Base-by-base conservation (phyloP, 1,284 basidiomycete genomes). In the Trichosporon sp. region DNA sequence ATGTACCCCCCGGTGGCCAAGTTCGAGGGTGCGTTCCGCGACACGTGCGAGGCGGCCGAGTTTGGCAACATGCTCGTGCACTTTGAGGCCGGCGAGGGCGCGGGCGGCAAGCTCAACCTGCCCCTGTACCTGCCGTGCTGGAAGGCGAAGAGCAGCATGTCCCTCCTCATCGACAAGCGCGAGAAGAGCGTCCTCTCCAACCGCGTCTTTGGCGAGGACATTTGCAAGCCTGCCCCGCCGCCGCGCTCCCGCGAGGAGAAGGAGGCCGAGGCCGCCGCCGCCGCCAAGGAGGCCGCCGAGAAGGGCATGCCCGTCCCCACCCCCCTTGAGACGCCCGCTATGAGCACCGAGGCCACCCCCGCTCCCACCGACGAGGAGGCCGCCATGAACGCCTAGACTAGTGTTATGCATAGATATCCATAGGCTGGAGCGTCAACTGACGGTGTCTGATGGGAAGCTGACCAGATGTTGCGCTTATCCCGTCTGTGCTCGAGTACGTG, bases 111-210 rank as follows among this genome's bases (percentile, higher is more conserved):
- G 91, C 86, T 94, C 54, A 85, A 88, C 14, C 89, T 92, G 76
- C 90, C 93, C 64, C 86, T 97, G 35, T 84, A 91, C 26, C 85
- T 97, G 19, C 94, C 96, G 0, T 88, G 97, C 67, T 98, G 95
- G 96, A 94, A 92, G 84, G 94, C 93, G 1, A 91, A 90, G 73
- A 89, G 90, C 16, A 94, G 92, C 1, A 83, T 96, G 70, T 90
- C 91, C 3, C 86, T 97, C 70, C 94, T 98, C 92, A 90, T 96
- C 72, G 94, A 97, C 84, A 98, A 97, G 84, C 91, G 91, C 78
- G 92, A 94, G 43, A 97, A 97, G 85, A 92, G 80, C 40, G 81
- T 79, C 38, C 77, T 84, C 7, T 83, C 82, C 2, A 74, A 80
- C 19, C 77, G 83, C 19, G 78, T 77, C 2, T 84, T 83, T 68